These are phyloP conservation scores for Glaciozyma antarctica DNA, from an alignment of 768 basidiomycete genomes.

Conservation along the genomic window DNA sequence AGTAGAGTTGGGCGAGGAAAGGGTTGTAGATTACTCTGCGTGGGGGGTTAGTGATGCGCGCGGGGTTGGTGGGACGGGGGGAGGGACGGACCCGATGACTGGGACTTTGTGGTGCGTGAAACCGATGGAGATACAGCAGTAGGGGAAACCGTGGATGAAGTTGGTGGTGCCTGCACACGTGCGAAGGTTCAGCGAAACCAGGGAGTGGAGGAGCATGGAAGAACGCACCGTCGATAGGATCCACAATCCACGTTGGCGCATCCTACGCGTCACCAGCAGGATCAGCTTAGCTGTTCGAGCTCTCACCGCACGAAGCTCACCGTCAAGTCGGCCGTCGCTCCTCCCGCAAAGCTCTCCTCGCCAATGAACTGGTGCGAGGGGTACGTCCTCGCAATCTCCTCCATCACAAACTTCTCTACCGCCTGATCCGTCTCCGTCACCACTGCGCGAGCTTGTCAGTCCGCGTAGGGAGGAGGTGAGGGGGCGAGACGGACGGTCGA, in stretches of 20 bases:
- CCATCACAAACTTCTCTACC: conserved; percentile 75
- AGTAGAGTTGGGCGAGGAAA: conserved; percentile 77
- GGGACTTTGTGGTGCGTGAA: conserved; percentile 72
- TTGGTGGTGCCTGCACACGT: conserved; percentile 64
- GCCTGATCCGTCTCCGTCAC: conserved; percentile 90
- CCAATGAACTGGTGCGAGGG: conserved; percentile 57
- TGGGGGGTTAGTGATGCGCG: not conserved
- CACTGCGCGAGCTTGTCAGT: conserved; percentile 39
- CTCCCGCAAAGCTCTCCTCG: conserved; percentile 81
- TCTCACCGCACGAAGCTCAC: not conserved
- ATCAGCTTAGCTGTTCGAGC: not conserved
- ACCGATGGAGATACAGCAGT: conserved; percentile 82
- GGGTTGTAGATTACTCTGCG: conserved; percentile 74
- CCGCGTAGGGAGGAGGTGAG: not conserved
- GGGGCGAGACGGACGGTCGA: not conserved
- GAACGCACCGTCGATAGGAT: conserved; percentile 60
- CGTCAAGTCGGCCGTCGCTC: conserved; percentile 46
- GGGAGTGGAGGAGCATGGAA: not conserved
- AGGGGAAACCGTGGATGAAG: conserved; percentile 76
- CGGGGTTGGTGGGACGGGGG: not conserved
- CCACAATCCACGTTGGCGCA: conserved; percentile 88
- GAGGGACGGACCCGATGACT: conserved; percentile 51
- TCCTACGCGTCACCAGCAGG: conserved; percentile 45
- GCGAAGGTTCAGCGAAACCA: not conserved
- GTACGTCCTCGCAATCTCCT: conserved; percentile 48